Evolutionary conservation across 1,284 basidiomycete species (phyloP).

Genomic region (Vanrija sp.): DNA sequence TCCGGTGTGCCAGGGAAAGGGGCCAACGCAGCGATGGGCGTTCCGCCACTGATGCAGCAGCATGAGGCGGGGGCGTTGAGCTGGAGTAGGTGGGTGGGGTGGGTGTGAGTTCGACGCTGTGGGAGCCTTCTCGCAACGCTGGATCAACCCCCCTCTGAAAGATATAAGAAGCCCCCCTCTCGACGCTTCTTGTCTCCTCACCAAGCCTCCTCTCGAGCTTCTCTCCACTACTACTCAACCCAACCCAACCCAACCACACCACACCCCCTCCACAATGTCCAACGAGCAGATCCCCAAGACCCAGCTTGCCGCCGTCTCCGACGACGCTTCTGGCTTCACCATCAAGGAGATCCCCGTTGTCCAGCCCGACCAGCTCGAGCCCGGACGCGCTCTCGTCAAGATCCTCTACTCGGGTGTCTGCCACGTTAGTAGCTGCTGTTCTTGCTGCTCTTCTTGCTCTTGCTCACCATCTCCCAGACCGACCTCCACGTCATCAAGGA

Average conservation of each 20-base stretch:
- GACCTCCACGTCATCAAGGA: constrained; percentile 66
- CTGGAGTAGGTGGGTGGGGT: too few relatives aligned
- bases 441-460: constrained; percentile 27
- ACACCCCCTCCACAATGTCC: constrained; percentile 10
- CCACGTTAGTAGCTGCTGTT: constrained; percentile 13
- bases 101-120: too few relatives aligned
- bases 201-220: not conserved
- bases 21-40: too few relatives aligned
- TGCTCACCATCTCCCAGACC: constrained; percentile 54
- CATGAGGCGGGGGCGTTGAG: too few relatives aligned
- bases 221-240: constrained; percentile 2
- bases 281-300: constrained; percentile 24
- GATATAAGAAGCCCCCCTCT: too few relatives aligned
- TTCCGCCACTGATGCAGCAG: too few relatives aligned
- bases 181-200: too few relatives aligned
- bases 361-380: constrained; percentile 22
- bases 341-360: constrained; percentile 21
- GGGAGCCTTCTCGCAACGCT: too few relatives aligned
- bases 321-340: constrained; percentile 17
- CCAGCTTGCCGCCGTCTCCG: constrained; percentile 23
- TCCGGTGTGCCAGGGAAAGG: too few relatives aligned
- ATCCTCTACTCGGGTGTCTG: constrained; percentile 57
- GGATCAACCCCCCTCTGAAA: too few relatives aligned
- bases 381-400: constrained; percentile 31
- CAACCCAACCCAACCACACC: not conserved